Base-by-base conservation (phyloP, 2,329 filamentous ascomycete genomes). In the Aspergillus quadricinctus region DNA sequence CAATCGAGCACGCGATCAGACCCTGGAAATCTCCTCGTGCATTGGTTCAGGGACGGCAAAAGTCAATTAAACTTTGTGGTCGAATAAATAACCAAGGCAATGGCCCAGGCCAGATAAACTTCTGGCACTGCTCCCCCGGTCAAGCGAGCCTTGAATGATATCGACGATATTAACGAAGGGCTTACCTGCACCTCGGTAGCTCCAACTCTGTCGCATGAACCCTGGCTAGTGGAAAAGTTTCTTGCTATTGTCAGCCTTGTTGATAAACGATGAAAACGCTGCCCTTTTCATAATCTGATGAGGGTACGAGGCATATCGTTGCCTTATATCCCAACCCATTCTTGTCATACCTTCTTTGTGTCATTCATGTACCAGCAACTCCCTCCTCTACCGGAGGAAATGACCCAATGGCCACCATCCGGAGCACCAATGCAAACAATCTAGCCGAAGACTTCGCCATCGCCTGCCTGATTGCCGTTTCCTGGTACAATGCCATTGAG, bases 401-500 rank as follows among this genome's bases (percentile, higher is more conserved):
- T 37, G 31, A 17, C 31, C 14, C 14, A 37, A 37, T 37, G 31
- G 6, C 31, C 31, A 17, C 6, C 14, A 35, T 35, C 31, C 31
- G 31, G 11, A 35, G 31, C 31, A 35, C 31, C 31, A 7, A 31
- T 11, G 10, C 3, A 1, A 9, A 2, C 4, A 35, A 17, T 14
- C 14, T 37, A 37, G 31, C 31, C 14, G 31, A 37, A 37, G 14
- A 37, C 14, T 37, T 69, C 59, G 60, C 66, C 3, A 67, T 69
- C 54, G 66, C 65, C 31, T 66, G 63, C 28, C 66, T 68, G 45
- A 57, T 67, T 10, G 62, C 61, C 5, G 59, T 71, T 54, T 64
- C 67, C 4, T 65, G 66, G 60, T 70, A 72, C 58, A 71, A 71
- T 48, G 66, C 66, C 11, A 59, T 78, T 17, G 79, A 81, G 60